Evolutionary conservation across 768 basidiomycete genomes (phyloP), one percentile per base, ranked within the genome.

Genomic region (Pisolithus microcarpus): DNA sequence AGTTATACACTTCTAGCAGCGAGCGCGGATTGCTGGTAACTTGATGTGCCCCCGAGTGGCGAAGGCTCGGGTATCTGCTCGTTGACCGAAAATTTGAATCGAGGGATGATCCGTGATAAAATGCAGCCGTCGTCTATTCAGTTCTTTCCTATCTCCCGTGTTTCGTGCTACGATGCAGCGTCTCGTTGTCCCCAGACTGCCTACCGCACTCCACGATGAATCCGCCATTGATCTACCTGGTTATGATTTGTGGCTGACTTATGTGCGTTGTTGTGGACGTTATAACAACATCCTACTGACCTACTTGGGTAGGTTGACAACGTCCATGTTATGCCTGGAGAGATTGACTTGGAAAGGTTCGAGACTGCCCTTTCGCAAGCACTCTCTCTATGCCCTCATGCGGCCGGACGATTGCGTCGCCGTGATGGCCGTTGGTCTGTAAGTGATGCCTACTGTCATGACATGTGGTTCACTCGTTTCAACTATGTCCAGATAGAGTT

Each of bases 341-440:
- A 5, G 18, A 39, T 52, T 21, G 49, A 38, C 8, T 8, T 52
- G 3, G 39, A 52, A 28, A 50, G 19, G 24, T 52, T 52, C 4
- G 38, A 52, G 15, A 39, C 28, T 13, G 48, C 52, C 13, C 52
- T 52, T 16, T 50, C 52, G 28, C 30, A 37, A 16, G 51, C 52
- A 24, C 43, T 52, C n/a, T 50, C 52, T 21, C 10, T 52, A 11
- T 52, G 43, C 16, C 52, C 52, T 31, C 50, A 51, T 52, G 49
- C 52, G 13, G 49, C 52, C 11, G 52, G 52, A 18, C 38, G 42
- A 24, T 8, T 52, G 30, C 31, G 43, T 21, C 23, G 40, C 19
- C 13, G 38, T 30, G 19, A 11, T 13, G 40, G 40, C 5, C 40
- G 40, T 42, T 42, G 40, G 40, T 42, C 19, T 42, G 40, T 42